Base-by-base conservation (phyloP, 805 yeast genomes). In the Yarrowia porcina region DNA sequence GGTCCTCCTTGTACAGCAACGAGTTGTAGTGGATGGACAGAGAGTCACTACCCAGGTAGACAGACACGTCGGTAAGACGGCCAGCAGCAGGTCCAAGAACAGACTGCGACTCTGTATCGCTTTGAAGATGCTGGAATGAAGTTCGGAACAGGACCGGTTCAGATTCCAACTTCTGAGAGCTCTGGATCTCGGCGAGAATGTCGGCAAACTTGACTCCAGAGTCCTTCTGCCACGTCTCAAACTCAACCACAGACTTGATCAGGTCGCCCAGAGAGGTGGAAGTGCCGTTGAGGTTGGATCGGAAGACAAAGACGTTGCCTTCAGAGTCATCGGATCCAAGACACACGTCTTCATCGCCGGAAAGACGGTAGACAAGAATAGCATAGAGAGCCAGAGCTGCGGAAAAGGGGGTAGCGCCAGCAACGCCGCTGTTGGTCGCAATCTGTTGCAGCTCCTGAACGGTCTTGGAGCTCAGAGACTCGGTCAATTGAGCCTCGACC, bases 301-400 rank as follows among this genome's bases (percentile, higher is more conserved):
- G 80, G 27, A 90, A 72, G 17, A 89, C 85, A 67, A 85, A 82
- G 27, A 83, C 83, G 59, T 77, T 75, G 41, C 75, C 69, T 6
- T 74, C 73, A 2, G 75, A 68, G 25, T 81, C 73, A 67, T 87
- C 84, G 0, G 91, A 85, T n/a, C 92, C 91, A 65, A 93, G 76
- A n/a, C 88, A 86, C 57, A 94, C 86, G 69, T 93, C 97, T 67
- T 93, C 97, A 72, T 93, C 98, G 23, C 97, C 98, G 1, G 97
- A 88, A 50, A 90, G 77, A 71, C 98, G 80, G 74, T 82, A 87
- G 38, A 90, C 80, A 64, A 93, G 79, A 0, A 87, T 83, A 23
- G 87, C 83, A 75, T 86, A 89, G 0, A 82, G 82, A 17, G 96
- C 77, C 65, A 90, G 77, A 0, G 86, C 85, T 15, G 82, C 74